phyloP scores from a whole-genome alignment of 805 yeast species.

The Candida tammaniensis region DNA sequence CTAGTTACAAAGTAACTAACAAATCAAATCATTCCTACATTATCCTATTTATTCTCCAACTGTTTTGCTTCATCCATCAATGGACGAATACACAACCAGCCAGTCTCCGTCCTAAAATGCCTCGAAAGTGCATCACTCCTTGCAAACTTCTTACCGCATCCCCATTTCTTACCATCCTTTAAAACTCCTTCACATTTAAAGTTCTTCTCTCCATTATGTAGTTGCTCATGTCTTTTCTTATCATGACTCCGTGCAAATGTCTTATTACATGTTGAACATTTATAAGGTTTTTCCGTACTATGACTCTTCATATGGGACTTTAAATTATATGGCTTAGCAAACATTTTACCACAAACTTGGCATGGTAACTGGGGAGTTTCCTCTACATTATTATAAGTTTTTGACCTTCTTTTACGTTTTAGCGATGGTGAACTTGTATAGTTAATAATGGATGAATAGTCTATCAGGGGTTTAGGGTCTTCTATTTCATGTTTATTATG shows the following conservation, averaged over 20 bases:
- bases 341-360: slow-evolving; percentile 41
- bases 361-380: slow-evolving; percentile 26
- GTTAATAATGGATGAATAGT: slow-evolving; percentile 33
- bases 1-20: too few species aligned
- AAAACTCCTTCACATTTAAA: slow-evolving; percentile 64
- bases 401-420: slow-evolving; percentile 25
- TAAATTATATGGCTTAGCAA: slow-evolving; percentile 48
- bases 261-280: slow-evolving; percentile 61
- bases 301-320: slow-evolving; percentile 51
- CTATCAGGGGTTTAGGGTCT: slow-evolving; percentile 18
- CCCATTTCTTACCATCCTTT: slow-evolving; percentile 62
- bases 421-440: slow-evolving; percentile 31
- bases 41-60: too few species aligned
- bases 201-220: slow-evolving; percentile 72
- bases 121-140: slow-evolving; percentile 76
- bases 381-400: background rate
- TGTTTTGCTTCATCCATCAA: slow-evolving; percentile 59
- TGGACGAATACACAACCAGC: slow-evolving; percentile 65
- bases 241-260: slow-evolving; percentile 79
- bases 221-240: slow-evolving; percentile 67
- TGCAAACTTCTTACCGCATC: slow-evolving; percentile 72
- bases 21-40: too few species aligned
- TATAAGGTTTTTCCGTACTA: slow-evolving; percentile 68
- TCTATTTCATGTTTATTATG: slow-evolving; percentile 1
- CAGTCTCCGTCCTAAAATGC: slow-evolving; percentile 74